Conservation (phyloP, 345 rosid species). For the Clausena lansium region DNA sequence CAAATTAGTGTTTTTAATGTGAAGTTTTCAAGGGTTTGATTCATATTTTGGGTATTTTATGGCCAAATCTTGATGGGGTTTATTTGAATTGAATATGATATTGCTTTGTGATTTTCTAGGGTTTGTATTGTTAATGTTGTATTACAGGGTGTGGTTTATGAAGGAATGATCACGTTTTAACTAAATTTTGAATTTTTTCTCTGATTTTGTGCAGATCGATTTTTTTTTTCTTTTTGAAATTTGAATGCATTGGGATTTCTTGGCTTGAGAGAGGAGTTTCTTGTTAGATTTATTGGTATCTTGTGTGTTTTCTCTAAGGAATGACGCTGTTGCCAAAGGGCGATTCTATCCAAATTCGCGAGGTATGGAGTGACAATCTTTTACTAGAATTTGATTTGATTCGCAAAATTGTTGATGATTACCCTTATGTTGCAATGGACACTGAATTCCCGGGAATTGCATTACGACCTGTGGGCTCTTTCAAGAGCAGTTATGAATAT, state of each 20-base stretch:
- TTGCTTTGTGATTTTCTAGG: neutral
- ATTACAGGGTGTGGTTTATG: neutral
- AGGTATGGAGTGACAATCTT: conserved; percentile 77
- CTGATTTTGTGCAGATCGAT: conserved; percentile 21
- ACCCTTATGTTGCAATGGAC: conserved; percentile 83
- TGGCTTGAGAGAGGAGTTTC: neutral
- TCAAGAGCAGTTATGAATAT: conserved; percentile 61
- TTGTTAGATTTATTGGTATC: neutral
- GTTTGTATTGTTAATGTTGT: neutral
- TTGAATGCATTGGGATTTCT: neutral
- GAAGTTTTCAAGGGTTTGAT: neutral
- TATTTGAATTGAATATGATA: neutral
- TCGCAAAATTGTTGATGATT: conserved; percentile 65
- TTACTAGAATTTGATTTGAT: conserved; percentile 65
- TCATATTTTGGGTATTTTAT: neutral
- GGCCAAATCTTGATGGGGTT: neutral
- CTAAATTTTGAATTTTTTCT: neutral
- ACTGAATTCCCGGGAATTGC: conserved; percentile 90
- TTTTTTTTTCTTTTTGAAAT: neutral
- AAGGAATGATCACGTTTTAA: neutral
- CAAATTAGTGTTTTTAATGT: neutral
- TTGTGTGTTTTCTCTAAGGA: conserved; percentile 2
- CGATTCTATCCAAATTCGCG: conserved; percentile 77
- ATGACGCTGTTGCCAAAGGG: conserved; percentile 73
- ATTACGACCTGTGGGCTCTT: conserved; percentile 65